These are phyloP conservation scores for Cladorrhinum sp. DNA, from an alignment of 2,329 filamentous ascomycete genomes.

Conservation along the genomic window DNA sequence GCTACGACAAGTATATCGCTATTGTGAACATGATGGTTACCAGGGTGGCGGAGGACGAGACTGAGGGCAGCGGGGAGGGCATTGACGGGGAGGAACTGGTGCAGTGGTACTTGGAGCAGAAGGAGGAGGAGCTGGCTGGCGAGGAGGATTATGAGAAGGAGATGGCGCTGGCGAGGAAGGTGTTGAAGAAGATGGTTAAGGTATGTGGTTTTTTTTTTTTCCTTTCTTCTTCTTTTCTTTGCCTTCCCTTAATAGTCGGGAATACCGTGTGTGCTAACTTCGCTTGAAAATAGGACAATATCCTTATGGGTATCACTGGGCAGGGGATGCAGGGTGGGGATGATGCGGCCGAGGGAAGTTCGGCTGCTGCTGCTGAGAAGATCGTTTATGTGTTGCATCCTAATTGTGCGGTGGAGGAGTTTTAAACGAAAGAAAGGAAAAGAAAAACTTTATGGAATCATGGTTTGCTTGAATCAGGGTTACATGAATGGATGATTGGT, in stretches of 20 bases:
- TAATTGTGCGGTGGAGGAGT: conserved; percentile 79
- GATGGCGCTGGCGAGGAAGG: conserved; percentile 71
- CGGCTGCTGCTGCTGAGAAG: conserved; percentile 44
- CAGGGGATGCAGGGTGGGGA: conserved; percentile 54
- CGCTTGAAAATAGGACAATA: conserved; percentile 66
- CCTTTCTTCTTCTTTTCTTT: not conserved
- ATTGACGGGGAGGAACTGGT: conserved; percentile 79
- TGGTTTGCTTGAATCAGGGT: no score
- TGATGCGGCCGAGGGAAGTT: conserved; percentile 43
- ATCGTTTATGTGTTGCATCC: conserved; percentile 89
- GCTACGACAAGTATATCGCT: conserved; percentile 89
- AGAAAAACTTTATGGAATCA: not conserved
- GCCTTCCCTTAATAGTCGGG: not conserved
- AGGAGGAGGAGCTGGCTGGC: conserved; percentile 75
- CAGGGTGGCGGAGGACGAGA: conserved; percentile 80
- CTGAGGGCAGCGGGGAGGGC: conserved; percentile 68
- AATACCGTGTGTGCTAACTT: conserved; percentile 30
- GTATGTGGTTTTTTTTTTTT: conserved; percentile 47
- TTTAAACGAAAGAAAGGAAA: conserved; percentile 29
- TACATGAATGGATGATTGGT: not conserved
- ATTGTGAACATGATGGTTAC: conserved; percentile 85
- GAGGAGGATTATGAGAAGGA: conserved; percentile 81
- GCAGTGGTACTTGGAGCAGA: conserved; percentile 88
- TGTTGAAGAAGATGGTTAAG: conserved; percentile 94
- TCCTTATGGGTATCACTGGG: conserved; percentile 75